These are phyloP conservation scores for Diaporthe vaccinii DNA, from an alignment of 2,329 filamentous ascomycete genomes.

Conservation along the genomic window DNA sequence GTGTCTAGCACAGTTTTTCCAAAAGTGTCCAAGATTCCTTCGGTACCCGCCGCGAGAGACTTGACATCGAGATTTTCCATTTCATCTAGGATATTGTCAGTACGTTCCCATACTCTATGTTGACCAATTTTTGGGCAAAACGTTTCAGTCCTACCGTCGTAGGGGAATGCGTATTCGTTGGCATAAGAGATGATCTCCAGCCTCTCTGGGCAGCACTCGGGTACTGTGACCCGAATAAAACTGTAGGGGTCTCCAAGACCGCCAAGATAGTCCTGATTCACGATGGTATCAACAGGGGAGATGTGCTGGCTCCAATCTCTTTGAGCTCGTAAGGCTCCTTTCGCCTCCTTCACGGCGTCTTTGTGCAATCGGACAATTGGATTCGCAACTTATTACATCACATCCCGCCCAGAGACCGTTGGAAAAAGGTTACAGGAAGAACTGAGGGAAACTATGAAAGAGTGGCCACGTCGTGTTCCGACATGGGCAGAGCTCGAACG, in stretches of 20 bases:
- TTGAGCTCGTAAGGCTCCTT: neutral
- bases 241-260: neutral
- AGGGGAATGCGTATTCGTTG: constrained; percentile 29
- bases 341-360: neutral
- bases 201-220: constrained; percentile 38
- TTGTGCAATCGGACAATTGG: neutral
- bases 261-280: neutral
- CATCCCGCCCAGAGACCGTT: neutral
- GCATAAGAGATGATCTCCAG: constrained; percentile 37
- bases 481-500: constrained; percentile 33
- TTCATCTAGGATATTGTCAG: neutral
- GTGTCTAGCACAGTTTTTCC: neutral
- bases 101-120: no score
- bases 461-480: neutral
- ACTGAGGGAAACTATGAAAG: neutral
- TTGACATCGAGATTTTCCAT: neutral
- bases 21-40: neutral
- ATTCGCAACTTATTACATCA: neutral
- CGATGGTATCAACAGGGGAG: neutral
- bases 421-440: neutral
- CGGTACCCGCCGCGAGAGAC: neutral
- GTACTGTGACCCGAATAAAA: neutral
- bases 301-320: neutral
- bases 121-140: no score
- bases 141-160: constrained; percentile 27